These are phyloP conservation scores for Rosa persica DNA, from an alignment of 306 rosid species.

Conservation along the genomic window DNA sequence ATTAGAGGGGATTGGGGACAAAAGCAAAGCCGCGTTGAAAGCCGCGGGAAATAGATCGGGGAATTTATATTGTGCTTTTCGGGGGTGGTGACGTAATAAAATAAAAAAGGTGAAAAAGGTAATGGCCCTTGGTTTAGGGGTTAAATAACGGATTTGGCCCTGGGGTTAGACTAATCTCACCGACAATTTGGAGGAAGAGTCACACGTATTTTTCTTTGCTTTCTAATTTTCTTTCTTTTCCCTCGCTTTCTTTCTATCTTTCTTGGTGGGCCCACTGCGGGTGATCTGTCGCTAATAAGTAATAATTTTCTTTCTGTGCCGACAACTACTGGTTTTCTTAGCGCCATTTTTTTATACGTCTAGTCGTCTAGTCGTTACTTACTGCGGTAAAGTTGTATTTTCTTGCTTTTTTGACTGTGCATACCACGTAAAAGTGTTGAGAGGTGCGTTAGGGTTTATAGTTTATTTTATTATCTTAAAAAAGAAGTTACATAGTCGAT, in stretches of 20 bases:
- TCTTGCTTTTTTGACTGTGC: neutral
- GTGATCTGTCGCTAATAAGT: neutral
- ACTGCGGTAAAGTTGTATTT: neutral
- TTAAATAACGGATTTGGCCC: constrained; percentile 33
- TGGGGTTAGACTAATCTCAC: constrained; percentile 13
- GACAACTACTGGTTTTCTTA: neutral
- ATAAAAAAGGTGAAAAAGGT: neutral
- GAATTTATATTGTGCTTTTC: neutral
- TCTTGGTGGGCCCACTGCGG: neutral
- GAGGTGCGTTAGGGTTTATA: too few relatives aligned
- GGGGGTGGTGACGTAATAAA: neutral
- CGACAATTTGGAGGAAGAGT: constrained; percentile 29
- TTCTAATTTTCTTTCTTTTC: neutral
- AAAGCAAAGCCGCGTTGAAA: constrained; percentile 58
- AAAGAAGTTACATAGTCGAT: too few relatives aligned
- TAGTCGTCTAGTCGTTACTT: neutral
- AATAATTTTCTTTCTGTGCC: neutral
- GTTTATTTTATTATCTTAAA: too few relatives aligned
- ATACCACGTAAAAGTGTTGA: too few relatives aligned
- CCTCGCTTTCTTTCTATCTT: neutral
- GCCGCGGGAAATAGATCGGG: constrained; percentile 56
- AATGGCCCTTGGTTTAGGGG: neutral
- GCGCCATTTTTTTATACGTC: neutral
- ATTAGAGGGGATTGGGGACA: neutral
- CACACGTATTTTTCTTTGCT: neutral